These are phyloP conservation scores for Backusella circina DNA, from an alignment of 192 early-diverging fungal species.

Conservation along the genomic window DNA sequence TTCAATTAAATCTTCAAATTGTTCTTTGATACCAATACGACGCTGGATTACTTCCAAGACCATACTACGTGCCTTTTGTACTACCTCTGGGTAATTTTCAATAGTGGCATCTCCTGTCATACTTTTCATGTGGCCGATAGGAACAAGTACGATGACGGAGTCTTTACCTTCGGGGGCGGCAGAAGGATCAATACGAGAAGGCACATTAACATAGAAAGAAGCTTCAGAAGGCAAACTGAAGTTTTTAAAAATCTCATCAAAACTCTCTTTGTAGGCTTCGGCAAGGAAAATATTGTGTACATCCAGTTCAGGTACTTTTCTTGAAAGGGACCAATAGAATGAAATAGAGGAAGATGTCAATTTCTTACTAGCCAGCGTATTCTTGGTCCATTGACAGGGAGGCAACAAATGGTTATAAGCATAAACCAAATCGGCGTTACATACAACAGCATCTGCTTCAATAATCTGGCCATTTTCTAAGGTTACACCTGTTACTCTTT, in stretches of 20 bases:
- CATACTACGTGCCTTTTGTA: slow-evolving; percentile 32
- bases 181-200: slow-evolving; percentile 46
- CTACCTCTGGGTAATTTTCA: slow-evolving; percentile 24
- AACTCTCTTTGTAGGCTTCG: slow-evolving; percentile 43
- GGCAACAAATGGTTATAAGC: slow-evolving; percentile 50
- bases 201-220: slow-evolving; percentile 56
- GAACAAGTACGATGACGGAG: slow-evolving; percentile 48
- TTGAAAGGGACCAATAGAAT: slow-evolving; percentile 51
- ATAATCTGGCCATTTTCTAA: slow-evolving; percentile 39
- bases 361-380: slow-evolving; percentile 34
- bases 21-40: slow-evolving; percentile 31
- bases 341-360: slow-evolving; percentile 51
- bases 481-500: slow-evolving; percentile 44
- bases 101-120: not conserved
- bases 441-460: slow-evolving; percentile 51
- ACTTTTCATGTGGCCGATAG: slow-evolving; percentile 42
- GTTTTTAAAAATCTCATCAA: slow-evolving; percentile 51
- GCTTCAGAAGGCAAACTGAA: slow-evolving; percentile 40
- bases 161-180: slow-evolving; percentile 47
- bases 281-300: slow-evolving; percentile 58
- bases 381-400: slow-evolving; percentile 30
- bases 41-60: slow-evolving; percentile 37
- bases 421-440: slow-evolving; percentile 52
- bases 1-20: slow-evolving; percentile 38
- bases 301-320: slow-evolving; percentile 40